Percentiles rank a stretch among this genome's conserved stretches.
Evolutionary conservation across 441 rosid genomes (phyloP).

Genomic region (Erysimum cheiri): DNA sequence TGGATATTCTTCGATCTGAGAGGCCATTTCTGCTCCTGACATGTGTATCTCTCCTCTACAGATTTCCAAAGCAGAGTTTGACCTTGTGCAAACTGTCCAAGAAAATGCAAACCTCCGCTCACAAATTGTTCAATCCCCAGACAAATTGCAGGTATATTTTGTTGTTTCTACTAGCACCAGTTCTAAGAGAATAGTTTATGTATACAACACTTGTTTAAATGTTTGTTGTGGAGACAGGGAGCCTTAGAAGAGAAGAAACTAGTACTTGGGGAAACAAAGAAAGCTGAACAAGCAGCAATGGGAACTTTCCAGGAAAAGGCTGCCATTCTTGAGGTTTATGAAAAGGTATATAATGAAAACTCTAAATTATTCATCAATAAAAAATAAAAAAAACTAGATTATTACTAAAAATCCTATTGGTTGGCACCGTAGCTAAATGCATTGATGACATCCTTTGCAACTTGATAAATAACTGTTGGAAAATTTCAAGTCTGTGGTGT

Average conservation of each 20-base stretch:
- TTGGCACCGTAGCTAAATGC: too few species aligned
- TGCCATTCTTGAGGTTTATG: conserved; percentile 64
- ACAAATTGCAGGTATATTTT: conserved; percentile 77
- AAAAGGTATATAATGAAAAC: conserved; percentile 58
- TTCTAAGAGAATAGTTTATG: neutral
- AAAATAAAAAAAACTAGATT: too few species aligned
- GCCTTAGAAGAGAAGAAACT: conserved; percentile 83
- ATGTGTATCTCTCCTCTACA: conserved; percentile 42
- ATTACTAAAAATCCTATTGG: too few species aligned
- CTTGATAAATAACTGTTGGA: too few species aligned
- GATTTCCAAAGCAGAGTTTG: conserved; percentile 83
- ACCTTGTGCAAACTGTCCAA: conserved; percentile 79
- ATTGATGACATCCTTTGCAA: too few species aligned
- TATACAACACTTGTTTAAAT: neutral
- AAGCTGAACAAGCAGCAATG: conserved; percentile 72
- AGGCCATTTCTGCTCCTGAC: conserved; percentile 19
- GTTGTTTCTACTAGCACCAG: neutral
- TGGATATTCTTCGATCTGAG: neutral
- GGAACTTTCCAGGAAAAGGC: conserved; percentile 73
- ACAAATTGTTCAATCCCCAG: conserved; percentile 92
- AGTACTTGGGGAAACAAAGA: conserved; percentile 67
- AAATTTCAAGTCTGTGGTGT: too few species aligned
- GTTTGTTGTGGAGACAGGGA: conserved; percentile 51
- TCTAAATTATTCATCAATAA: conserved; percentile 3
- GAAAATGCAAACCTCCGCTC: conserved; percentile 82